Conservation (phyloP, 805 yeast species). For the Lipomyces anomalus region DNA sequence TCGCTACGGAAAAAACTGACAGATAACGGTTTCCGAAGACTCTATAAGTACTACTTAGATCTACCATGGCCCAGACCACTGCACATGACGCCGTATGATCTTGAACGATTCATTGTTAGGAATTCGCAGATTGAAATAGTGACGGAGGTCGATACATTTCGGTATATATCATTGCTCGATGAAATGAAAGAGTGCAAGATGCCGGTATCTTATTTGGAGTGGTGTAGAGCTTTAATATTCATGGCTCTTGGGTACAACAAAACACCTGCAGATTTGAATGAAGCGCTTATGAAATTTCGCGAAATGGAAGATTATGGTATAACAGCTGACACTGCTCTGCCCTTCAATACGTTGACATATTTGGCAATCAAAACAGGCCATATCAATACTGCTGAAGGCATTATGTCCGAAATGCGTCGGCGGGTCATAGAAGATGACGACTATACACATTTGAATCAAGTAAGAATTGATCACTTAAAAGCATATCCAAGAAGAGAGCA, state of each 20-base stretch:
- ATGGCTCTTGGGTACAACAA: constrained; percentile 3
- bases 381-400: constrained; percentile 17
- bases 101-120: constrained; percentile 29
- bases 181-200: constrained; percentile 30
- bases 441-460: constrained; percentile 28
- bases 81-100: constrained; percentile 30
- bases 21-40: constrained; percentile 2
- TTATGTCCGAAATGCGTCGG: constrained; percentile 23
- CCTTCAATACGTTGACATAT: constrained; percentile 31
- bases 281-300: constrained; percentile 10
- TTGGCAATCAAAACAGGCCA: constrained; percentile 25
- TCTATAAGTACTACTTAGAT: constrained; percentile 23
- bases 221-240: constrained; percentile 26
- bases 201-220: constrained; percentile 33
- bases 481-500: no score
- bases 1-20: background rate
- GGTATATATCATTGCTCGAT: constrained; percentile 22
- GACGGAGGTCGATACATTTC: constrained; percentile 1
- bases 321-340: constrained; percentile 17
- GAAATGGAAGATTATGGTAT: constrained; percentile 14
- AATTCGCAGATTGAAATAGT: constrained; percentile 7
- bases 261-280: constrained; percentile 14
- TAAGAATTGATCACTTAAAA: background rate
- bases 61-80: constrained; percentile 36
- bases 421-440: constrained; percentile 30